Conservation (phyloP, 2,329 filamentous ascomycete species). For the Fusarium sp. region DNA sequence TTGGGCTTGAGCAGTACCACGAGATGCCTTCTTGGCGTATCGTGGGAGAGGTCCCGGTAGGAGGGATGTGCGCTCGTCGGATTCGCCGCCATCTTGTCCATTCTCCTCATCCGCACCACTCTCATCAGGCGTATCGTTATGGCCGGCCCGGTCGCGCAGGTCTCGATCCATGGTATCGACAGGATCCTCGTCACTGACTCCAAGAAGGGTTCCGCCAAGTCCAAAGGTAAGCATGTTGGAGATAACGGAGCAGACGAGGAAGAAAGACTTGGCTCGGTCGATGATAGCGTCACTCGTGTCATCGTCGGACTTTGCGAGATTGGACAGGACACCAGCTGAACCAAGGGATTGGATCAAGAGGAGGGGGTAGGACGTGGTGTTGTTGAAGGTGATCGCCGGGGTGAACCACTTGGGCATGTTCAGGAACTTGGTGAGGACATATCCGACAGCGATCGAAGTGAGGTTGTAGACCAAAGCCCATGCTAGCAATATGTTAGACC, state of each 20-base stretch:
- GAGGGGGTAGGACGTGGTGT: constrained; percentile 33
- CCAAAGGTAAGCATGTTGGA: constrained; percentile 39
- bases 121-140: background rate
- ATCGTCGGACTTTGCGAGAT: constrained; percentile 28
- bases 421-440: constrained; percentile 25
- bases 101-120: background rate
- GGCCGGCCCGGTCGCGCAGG: constrained; percentile 23
- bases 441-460: constrained; percentile 22
- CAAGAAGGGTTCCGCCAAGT: constrained; percentile 29
- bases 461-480: constrained; percentile 37
- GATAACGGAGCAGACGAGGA: constrained; percentile 36
- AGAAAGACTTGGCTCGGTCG: constrained; percentile 32
- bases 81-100: background rate
- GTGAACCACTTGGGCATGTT: constrained; percentile 35
- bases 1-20: constrained; percentile 18
- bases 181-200: constrained; percentile 29
- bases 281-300: constrained; percentile 28
- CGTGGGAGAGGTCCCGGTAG: constrained; percentile 24
- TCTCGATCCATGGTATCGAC: constrained; percentile 29
- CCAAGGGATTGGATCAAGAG: constrained; percentile 35
- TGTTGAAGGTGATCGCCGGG: constrained; percentile 34
- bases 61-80: constrained; percentile 29
- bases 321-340: constrained; percentile 30
- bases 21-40: constrained; percentile 25
- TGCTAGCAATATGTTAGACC: constrained; percentile 1